A percentile compares a stretch with the other conserved stretches of the same genome.
Evolutionary conservation across 345 rosid species (phyloP).

Genomic region (Ceriops decandra): DNA sequence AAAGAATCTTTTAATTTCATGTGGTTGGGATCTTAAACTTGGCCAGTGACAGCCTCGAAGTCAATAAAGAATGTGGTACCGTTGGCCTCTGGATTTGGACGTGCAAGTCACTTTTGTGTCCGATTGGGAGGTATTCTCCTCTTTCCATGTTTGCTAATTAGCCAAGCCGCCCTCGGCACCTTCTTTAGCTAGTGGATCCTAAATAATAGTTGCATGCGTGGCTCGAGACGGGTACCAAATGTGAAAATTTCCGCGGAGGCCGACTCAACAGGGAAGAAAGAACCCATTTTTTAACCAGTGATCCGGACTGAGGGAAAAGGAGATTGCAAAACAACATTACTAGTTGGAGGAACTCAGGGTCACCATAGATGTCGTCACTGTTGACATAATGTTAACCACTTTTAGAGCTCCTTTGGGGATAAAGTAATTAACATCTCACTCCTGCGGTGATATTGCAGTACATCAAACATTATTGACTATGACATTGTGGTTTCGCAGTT

Average conservation of each 20-base stretch:
- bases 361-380: constrained; percentile 32
- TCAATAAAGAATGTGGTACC: constrained; percentile 32
- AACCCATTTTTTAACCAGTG: neutral
- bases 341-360: neutral
- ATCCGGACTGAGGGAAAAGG: neutral
- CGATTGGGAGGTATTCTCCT: constrained; percentile 39
- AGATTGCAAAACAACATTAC: neutral
- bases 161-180: constrained; percentile 25
- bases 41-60: constrained; percentile 27
- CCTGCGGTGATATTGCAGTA: no score
- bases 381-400: constrained; percentile 20
- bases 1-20: constrained; percentile 7
- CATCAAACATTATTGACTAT: no score
- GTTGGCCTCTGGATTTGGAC: constrained; percentile 47
- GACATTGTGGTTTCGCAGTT: no score
- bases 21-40: constrained; percentile 43
- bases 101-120: constrained; percentile 38
- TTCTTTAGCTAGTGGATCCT: neutral
- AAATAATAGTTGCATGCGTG: constrained; percentile 31
- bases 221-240: constrained; percentile 42
- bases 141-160: constrained; percentile 11
- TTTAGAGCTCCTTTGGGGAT: neutral
- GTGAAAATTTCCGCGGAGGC: neutral
- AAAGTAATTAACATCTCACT: neutral
- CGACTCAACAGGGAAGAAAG: neutral